Percentiles rank a stretch among this genome's conserved stretches.
Conservation (phyloP, 805 yeast species). For the Suhomyces xylopsoci region DNA sequence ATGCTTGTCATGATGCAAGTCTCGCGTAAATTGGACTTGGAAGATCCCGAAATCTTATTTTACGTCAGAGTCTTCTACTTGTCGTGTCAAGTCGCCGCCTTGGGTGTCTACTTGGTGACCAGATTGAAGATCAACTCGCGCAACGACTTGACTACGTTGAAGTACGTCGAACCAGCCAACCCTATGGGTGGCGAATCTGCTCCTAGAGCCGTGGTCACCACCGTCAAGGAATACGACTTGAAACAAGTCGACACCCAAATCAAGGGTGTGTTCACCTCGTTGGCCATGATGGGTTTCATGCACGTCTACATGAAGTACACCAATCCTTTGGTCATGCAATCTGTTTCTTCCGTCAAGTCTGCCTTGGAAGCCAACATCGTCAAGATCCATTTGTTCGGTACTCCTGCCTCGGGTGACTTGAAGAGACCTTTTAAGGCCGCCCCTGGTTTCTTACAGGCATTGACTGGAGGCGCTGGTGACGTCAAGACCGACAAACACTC, state of each 20-base stretch:
- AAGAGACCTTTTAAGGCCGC: conserved; percentile 96
- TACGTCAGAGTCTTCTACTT: conserved; percentile 74
- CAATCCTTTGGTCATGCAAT: conserved; percentile 94
- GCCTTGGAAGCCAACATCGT: conserved; percentile 89
- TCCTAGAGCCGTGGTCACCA: conserved; percentile 76
- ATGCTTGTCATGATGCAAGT: conserved; percentile 97
- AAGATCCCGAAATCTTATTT: conserved; percentile 69
- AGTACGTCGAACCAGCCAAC: conserved; percentile 83
- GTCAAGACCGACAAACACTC: conserved; percentile 84
- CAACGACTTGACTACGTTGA: conserved; percentile 89
- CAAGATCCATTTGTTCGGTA: conserved; percentile 82
- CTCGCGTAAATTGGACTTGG: conserved; percentile 83
- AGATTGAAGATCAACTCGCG: conserved; percentile 59
- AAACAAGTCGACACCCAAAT: conserved; percentile 76
- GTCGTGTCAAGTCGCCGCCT: conserved; percentile 61
- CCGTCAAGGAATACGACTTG: conserved; percentile 92
- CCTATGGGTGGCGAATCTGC: conserved; percentile 75
- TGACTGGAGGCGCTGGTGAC: conserved; percentile 58
- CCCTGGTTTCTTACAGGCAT: conserved; percentile 47
- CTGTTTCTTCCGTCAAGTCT: conserved; percentile 83
- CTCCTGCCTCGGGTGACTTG: conserved; percentile 81
- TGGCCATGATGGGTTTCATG: conserved; percentile 98
- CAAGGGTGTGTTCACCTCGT: conserved; percentile 79
- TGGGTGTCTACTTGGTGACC: conserved; percentile 64
- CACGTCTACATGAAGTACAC: conserved; percentile 96